Evolutionary conservation across 805 yeast species (phyloP), one percentile per base, ranked within the genome.

Genomic region (Candida coleopterorum): DNA sequence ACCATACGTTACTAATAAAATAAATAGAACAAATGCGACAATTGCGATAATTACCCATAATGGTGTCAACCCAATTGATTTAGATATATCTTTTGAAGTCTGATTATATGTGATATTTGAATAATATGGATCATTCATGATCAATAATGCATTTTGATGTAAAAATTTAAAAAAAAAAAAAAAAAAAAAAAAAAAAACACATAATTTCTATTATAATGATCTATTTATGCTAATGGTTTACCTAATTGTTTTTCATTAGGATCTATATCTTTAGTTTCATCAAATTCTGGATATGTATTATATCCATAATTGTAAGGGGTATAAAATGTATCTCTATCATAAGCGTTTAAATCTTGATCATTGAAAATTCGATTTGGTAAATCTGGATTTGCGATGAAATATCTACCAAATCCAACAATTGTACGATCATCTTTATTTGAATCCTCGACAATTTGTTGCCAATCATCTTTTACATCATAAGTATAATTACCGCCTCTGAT

Each of bases 301-400:
- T 46, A 68, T 16, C 72, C 71, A 41, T 49, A 48, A 32, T 59
- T 52, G 32, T 38, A 18, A 9, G 35, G 36, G 12, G 46, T 44
- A 48, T 72, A 74, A 46, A 72, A 72, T 0, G 56, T 48, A 4
- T 30, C 24, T 53, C 78, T 57, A 35, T 67, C 62, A 41, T 71
- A 71, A 6, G 49, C 52, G 7, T 54, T 58, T 41, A 71, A 55
- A 11, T 49, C 48, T 11, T 21, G 28, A 3, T 70, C 75, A 11
- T 64, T 53, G 21, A 51, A 48, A 18, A 71, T 52, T 44, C 72
- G 58, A 7, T 53, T 28, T 3, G 56, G 58, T 20, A 71, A 55
- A 46, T 71, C 75, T 6, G 75, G 76, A 43, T 70, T 72, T 2
- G 75, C 56, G 16, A 60, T 65, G 43, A 42, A 70, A 41, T 50